Conservation (phyloP, 2,329 filamentous ascomycete species). For the Epicoccum nigrum region DNA sequence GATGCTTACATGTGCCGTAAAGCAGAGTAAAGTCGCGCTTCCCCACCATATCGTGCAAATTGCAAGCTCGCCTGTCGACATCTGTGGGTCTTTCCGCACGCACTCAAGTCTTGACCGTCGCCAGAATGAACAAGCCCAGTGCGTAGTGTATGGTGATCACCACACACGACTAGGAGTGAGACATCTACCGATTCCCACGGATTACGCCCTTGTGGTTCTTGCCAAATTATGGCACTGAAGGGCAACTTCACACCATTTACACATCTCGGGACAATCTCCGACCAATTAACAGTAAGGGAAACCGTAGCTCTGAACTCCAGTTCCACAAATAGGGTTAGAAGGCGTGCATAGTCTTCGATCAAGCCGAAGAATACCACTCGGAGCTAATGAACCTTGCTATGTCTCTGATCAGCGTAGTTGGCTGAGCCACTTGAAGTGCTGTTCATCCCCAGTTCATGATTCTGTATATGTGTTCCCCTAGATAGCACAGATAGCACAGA, state of each 20-base stretch:
- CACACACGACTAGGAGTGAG: not conserved
- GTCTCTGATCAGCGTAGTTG: not conserved
- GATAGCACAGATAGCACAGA: no score
- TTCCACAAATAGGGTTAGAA: slow-evolving; percentile 5
- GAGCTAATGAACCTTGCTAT: slow-evolving; percentile 1
- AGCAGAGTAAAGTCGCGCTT: no score
- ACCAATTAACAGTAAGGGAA: slow-evolving; percentile 13
- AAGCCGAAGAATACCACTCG: not conserved
- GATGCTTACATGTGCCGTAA: no score
- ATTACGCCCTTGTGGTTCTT: not conserved
- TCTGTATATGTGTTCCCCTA: no score
- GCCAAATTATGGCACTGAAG: not conserved
- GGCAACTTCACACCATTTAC: slow-evolving; percentile 3
- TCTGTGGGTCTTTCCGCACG: no score
- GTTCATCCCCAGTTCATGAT: not conserved
- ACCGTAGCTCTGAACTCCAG: not conserved
- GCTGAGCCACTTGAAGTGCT: not conserved
- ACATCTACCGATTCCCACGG: not conserved
- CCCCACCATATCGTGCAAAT: no score
- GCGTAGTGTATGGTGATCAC: not conserved
- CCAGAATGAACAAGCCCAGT: no score
- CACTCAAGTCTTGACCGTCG: no score
- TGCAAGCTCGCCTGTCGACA: no score
- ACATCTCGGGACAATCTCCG: slow-evolving; percentile 7
- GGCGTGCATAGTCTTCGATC: slow-evolving; percentile 1